Base-by-base conservation (phyloP, 2,329 filamentous ascomycete genomes). In the Arthrobotrys conoides region DNA sequence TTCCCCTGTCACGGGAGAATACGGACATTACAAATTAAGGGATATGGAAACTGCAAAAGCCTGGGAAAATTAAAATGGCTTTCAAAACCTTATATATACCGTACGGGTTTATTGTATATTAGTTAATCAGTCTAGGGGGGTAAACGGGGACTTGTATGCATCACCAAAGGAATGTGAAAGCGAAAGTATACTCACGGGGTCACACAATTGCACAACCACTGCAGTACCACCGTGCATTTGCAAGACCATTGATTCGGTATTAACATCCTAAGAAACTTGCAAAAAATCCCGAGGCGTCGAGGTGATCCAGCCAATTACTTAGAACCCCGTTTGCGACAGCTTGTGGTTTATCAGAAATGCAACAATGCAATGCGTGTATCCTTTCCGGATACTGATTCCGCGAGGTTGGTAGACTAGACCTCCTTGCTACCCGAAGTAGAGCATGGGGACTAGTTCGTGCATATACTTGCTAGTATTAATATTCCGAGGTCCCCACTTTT, bases 391-490 rank as follows among this genome's bases (percentile, higher is more conserved):
- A n/a, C 22, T 12, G 9, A 61, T 61, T 44, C 33, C 10, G 36
- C 18, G 36, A 27, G 57, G 57, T 36, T 61, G 57, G 57, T 30
- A 3, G 27, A 30, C 6, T n/a, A n/a, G 18, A 14, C n/a, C 8
- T 8, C n/a, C n/a, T 16, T 3, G 44, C 16, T 46, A 46, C 9
- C 18, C 44, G n/a, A 20, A 46, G n/a, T 36, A 36, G 24, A 22
- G 5, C n/a, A 22, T 22, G 6, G 6, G 27, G 6, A 30, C n/a
- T 10, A 22, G 44, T 2, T 48, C 3, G n/a, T 48, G 9, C 38
- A 59, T 22, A 59, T 36, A 36, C n/a, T 59, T 36, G 9, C 30
- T 59, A 59, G 33, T 59, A 59, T 59, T 59, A 59, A 59, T 59
- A 59, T 41, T 24, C 53, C 53, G 53, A 59, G 38, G 18, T 22